A percentile compares a stretch with the other conserved stretches of the same genome.
Evolutionary conservation across 2,329 filamentous ascomycete species (phyloP).

Genomic region (Talaromyces atroroseus): DNA sequence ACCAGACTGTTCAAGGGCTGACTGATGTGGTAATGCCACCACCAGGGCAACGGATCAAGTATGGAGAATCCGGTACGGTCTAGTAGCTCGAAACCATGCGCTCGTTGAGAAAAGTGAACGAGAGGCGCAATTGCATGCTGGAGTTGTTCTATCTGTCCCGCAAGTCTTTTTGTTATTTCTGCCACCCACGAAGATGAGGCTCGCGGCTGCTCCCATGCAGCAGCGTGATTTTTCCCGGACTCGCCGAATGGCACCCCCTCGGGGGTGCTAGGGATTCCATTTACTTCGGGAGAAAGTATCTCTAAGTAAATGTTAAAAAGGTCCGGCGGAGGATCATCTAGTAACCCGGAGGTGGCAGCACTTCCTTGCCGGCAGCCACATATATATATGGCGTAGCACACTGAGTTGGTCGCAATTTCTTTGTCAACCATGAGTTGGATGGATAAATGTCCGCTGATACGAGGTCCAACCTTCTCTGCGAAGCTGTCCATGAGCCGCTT

Average conservation of each 20-base stretch:
- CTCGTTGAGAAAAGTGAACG: slow-evolving; percentile 19
- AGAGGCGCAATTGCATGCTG: slow-evolving; percentile 18
- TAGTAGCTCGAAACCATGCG: slow-evolving; percentile 44
- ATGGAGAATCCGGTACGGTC: slow-evolving; percentile 50
- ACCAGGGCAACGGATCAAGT: slow-evolving; percentile 54
- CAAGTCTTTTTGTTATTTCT: slow-evolving; percentile 7
- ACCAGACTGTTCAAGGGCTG: slow-evolving; percentile 40
- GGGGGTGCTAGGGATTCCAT: slow-evolving; percentile 16
- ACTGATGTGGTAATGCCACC: slow-evolving; percentile 54
- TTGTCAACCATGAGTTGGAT: slow-evolving; percentile 65
- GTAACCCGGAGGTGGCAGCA: slow-evolving; percentile 20
- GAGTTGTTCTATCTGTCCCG: slow-evolving; percentile 14
- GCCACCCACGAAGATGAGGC: background rate
- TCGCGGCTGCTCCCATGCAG: background rate
- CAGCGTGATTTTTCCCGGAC: background rate
- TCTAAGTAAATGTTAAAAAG: slow-evolving; percentile 25
- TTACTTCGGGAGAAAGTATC: slow-evolving; percentile 5
- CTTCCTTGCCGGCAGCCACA: slow-evolving; percentile 29
- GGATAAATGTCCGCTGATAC: slow-evolving; percentile 64
- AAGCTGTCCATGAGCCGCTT: slow-evolving; percentile 59
- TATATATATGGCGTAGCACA: slow-evolving; percentile 30
- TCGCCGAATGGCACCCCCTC: background rate
- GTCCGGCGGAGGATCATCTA: slow-evolving; percentile 21
- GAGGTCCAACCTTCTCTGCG: slow-evolving; percentile 43
- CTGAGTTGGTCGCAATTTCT: slow-evolving; percentile 26